phyloP scores from a whole-genome alignment of 805 yeast species.

The Candida chilensis region DNA sequence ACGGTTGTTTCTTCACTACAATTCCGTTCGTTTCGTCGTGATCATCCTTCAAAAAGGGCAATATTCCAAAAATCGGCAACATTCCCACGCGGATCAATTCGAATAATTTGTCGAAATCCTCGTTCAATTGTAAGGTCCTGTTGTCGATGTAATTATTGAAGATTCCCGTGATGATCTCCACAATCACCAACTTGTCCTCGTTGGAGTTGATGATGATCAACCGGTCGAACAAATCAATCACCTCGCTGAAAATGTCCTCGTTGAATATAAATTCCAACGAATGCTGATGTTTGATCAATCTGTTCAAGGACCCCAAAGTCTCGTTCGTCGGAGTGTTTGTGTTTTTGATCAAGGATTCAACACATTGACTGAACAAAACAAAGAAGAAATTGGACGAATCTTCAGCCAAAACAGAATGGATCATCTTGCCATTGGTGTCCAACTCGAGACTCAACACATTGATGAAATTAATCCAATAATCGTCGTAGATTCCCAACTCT shows the following conservation, averaged over 20 bases:
- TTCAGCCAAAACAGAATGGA: too few species aligned
- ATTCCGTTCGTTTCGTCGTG: conserved; percentile 13
- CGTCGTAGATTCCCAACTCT: conserved; percentile 36
- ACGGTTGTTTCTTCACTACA: conserved; percentile 10
- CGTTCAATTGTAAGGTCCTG: conserved; percentile 29
- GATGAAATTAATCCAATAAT: conserved; percentile 69
- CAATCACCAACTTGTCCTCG: conserved; percentile 35
- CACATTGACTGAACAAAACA: conserved; percentile 74
- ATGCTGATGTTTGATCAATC: conserved; percentile 46
- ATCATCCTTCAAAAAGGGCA: conserved; percentile 51
- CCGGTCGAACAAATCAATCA: conserved; percentile 68
- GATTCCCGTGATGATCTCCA: conserved; percentile 50
- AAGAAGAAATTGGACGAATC: conserved; percentile 64
- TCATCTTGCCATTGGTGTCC: too few species aligned
- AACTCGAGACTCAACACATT: conserved; percentile 49
- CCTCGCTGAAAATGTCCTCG: conserved; percentile 65
- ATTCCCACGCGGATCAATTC: conserved; percentile 68
- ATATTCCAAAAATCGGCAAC: conserved; percentile 46
- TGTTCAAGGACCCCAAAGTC: conserved; percentile 41
- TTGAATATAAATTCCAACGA: conserved; percentile 53
- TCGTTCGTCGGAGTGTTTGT: conserved; percentile 13
- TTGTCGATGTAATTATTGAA: conserved; percentile 33
- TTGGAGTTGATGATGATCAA: conserved; percentile 47
- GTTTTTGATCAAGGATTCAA: conserved; percentile 57
- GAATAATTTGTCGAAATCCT: conserved; percentile 70